Evolutionary conservation across 176 grass and related monocot genomes (phyloP), one percentile per base, ranked within the genome.

Genomic region (Poa annua): DNA sequence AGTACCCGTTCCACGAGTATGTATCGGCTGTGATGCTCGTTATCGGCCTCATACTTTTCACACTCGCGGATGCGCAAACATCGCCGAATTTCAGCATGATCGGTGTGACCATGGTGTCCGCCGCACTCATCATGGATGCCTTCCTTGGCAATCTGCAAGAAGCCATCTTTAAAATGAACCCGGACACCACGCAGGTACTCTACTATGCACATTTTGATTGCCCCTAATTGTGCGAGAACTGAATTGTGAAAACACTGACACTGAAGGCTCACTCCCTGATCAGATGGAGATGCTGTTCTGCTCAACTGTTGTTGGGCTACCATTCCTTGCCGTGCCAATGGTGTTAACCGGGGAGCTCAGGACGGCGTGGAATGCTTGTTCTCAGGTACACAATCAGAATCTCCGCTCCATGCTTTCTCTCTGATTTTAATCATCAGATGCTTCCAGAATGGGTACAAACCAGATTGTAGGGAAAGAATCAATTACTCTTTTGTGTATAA

Each of bases 231-330:
- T 49, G 2, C 3, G 10, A 75, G 7, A 45, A 11, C 3, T 17
- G 57, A 10, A 7, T 11, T 17, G 25, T 4, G 1, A 38, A 8
- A 21, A 44, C 7, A 49, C 2, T 77, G 66, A 42, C 11, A 71
- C 32, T 26, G 42, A 29, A 73, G 35, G 4, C 36, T 11, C 39
- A 4, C 21, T 80, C 3, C 22, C 20, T 25, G n/a, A 48, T 74
- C 11, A 98, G 96, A 98, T 98, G 96, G 96, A 98, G 86, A 93
- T 98, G 92, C 20, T 98, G 38, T 98, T 91, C 84, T 98, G 96
- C 89, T 98, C 96, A 9, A 95, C 96, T 42, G 83, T 93, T 61
- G 96, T 95, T 11, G 96, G 96, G 10, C 77, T 98, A 66, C 96
- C 96, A 0, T 95, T 98, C 67, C 80, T 95, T 17, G 88, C 84